Evolutionary conservation across 1,284 basidiomycete genomes (phyloP), one percentile per base, ranked within the genome.

Genomic region (Trichosporon asahii): DNA sequence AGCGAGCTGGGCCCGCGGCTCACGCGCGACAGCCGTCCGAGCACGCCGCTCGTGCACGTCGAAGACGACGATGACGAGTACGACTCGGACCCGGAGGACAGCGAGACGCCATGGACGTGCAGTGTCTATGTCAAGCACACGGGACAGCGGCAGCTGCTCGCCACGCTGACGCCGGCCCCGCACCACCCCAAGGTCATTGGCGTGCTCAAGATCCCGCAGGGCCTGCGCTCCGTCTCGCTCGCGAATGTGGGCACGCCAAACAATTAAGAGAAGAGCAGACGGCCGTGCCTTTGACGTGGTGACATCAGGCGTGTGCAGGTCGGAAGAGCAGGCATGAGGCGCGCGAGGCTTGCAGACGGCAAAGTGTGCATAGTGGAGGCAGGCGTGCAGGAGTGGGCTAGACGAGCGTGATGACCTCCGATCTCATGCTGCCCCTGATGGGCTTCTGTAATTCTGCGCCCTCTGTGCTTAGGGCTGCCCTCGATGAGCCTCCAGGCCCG

Each of bases 171-270:
- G 9, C 96, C 95, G 6, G 95, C 95, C 1, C 95, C 95, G 18
- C 94, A 98, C 81, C 96, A 98, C 82, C 96, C 96, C 7, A 95
- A 96, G 80, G 90, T 98, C 21, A 91, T 98, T 33, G 91, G 90
- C 40, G 89, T 95, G 84, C 87, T 98, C 70, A 92, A 94, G 80
- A 88, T 97, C 65, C 94, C 95, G 9, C 93, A 90, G 81, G 90
- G 91, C 0, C 86, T 98, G 0, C 89, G 91, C 0, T 89, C 92
- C 72, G 85, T 95, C 25, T 88, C 75, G 12, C 74, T 84, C 61
- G 75, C 78, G 1, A n/a, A n/a, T n/a, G n/a, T n/a, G n/a, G n/a
- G n/a, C n/a, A n/a, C n/a, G n/a, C n/a, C 37, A 40, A 40, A 40
- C 37, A 40, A 12, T 40, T 18, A 40, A 40, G 15, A 40, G 12